Evolutionary conservation across 192 early-diverging fungal species (phyloP), one percentile per base, ranked within the genome.

Genomic region (Spinellus fusiger): DNA sequence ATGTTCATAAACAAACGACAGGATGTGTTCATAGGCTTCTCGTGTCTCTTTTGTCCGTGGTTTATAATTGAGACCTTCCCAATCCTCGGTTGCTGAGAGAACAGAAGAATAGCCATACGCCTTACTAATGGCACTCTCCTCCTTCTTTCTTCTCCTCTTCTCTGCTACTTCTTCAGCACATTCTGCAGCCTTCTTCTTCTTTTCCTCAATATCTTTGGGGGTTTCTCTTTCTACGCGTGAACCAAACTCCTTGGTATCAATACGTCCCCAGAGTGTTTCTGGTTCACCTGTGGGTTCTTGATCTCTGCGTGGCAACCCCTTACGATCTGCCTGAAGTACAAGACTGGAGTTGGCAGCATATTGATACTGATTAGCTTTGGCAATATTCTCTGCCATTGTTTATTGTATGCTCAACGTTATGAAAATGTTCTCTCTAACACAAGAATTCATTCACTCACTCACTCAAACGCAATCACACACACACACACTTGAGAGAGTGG

Each of bases 271-370:
- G 20, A 99, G 78, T 5, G 93, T 85, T 73, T 95, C 95, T 38
- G 92, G 84, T 64, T 98, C 96, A n/a, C 94, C 95, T 32, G 89
- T 93, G 16, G 94, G 93, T 65, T 98, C 94, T 61, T 93, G 82
- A 73, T 90, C 88, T 38, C 95, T 84, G 27, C 93, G 87, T 32
- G 87, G 84, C 49, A 87, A 73, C 16, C 80, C 79, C 48, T 87
- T 82, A 22, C 97, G 82, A 71, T 96, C 92, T 15, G 93, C 89
- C 34, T 93, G 89, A 27, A 98, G 84, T 4, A 99, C 97, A 58
- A 98, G 80, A 81, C 95, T 99, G n/a, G 93, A 87, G 72, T 92
- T 96, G 16, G 92, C 92, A 5, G 93, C 83, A 69, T 90, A 92
- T 66, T 87, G 86, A 73, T 89, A 91, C 66, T 86, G 84, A 68